These are phyloP conservation scores for Syzygium grande DNA, from an alignment of 345 rosid genomes.

Conservation along the genomic window DNA sequence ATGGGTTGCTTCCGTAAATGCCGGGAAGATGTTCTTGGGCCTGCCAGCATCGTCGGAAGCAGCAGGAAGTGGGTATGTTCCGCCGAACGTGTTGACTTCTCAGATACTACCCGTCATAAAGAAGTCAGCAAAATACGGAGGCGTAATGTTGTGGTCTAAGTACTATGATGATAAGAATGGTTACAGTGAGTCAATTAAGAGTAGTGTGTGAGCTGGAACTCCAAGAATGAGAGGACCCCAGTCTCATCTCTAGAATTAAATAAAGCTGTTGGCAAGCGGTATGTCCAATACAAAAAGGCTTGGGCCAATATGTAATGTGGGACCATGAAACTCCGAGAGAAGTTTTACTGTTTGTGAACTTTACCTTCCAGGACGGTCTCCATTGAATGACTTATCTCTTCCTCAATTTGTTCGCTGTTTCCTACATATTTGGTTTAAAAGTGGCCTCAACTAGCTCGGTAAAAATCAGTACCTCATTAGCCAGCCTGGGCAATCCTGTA, in stretches of 20 bases:
- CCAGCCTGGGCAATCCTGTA: background rate
- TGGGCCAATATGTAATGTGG: background rate
- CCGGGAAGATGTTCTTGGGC: conserved; percentile 31
- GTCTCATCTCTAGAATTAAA: background rate
- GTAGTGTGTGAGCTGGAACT: conserved; percentile 19
- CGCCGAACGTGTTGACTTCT: conserved; percentile 26
- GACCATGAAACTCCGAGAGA: background rate
- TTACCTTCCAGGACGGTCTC: background rate
- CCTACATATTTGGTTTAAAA: background rate
- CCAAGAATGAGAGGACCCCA: background rate
- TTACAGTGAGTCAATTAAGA: conserved; percentile 31
- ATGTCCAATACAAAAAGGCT: background rate
- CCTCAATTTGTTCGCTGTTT: background rate
- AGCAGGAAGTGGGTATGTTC: conserved; percentile 44
- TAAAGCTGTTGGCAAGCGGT: background rate
- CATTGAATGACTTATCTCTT: background rate
- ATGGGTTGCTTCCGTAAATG: conserved; percentile 33
- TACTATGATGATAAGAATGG: conserved; percentile 38
- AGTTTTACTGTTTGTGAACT: background rate
- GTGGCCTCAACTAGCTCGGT: background rate
- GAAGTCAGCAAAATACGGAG: conserved; percentile 41
- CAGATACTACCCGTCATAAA: conserved; percentile 34
- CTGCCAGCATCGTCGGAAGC: conserved; percentile 55
- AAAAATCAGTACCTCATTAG: background rate
- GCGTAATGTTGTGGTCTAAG: conserved; percentile 55